phyloP scores from a whole-genome alignment of 1,284 basidiomycete genomes.

The Salmacisia buchloeana region DNA sequence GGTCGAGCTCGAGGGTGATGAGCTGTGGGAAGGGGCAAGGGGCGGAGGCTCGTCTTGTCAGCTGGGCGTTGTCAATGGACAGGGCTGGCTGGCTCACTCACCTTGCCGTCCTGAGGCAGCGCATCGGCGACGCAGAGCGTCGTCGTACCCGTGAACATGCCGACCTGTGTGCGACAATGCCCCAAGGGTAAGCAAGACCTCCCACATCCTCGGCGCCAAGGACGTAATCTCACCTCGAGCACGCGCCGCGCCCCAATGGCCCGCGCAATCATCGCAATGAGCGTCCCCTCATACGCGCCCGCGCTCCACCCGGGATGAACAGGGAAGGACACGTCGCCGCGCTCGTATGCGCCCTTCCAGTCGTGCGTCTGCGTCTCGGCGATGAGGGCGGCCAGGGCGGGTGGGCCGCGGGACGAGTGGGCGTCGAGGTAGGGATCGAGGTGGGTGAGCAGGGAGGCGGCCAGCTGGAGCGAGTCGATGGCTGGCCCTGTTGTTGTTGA shows the following conservation, averaged over 20 bases:
- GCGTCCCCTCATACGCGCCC: conserved; percentile 33
- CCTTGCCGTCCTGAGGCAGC: conserved; percentile 24
- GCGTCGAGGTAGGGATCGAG: conserved; percentile 33
- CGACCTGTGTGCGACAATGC: conserved; percentile 9
- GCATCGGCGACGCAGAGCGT: conserved; percentile 33
- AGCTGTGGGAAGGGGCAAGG: conserved; percentile 27
- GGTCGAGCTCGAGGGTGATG: conserved; percentile 47
- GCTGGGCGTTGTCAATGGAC: background rate
- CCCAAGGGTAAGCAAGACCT: background rate
- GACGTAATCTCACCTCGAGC: conserved; percentile 22
- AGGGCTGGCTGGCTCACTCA: background rate
- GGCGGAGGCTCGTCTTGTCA: conserved; percentile 1
- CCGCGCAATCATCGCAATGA: conserved; percentile 29
- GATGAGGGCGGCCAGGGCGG: conserved; percentile 19
- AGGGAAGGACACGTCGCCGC: conserved; percentile 21
- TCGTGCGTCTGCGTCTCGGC: conserved; percentile 32
- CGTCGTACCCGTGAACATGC: conserved; percentile 42
- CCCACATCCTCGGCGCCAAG: background rate
- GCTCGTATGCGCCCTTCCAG: conserved; percentile 23
- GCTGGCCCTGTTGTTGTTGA: conserved; percentile 5
- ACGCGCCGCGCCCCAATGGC: conserved; percentile 25
- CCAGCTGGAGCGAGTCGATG: conserved; percentile 21
- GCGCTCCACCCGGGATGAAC: conserved; percentile 27
- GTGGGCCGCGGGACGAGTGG: conserved; percentile 21
- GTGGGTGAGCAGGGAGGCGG: conserved; percentile 18